Base-by-base conservation (phyloP, 225 moss, liverwort and hornwort genomes). In the Physcomitrellopsis africana region DNA sequence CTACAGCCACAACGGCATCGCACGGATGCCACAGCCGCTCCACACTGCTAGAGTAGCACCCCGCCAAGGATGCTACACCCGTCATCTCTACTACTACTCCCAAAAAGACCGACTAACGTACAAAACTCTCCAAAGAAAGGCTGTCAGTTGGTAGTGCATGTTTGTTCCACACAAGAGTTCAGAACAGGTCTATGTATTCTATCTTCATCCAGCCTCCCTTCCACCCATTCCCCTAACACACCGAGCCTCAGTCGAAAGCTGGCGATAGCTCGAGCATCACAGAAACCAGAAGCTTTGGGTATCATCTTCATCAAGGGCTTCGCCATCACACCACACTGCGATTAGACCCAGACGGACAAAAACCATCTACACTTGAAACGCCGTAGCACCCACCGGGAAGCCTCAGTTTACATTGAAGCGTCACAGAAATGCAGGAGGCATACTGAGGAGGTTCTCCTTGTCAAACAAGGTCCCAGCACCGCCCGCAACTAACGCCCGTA, bases 201-300 rank as follows among this genome's bases (percentile, higher is more conserved):
- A 74, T 68, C 68, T 17, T 68, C 62, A 53, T 68, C 52, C 53
- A 67, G 60, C 67, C 53, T 52, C 8, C 5, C 49, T 49, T 47
- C 46, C 46, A 9, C 49, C 15, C 49, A 49, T 11, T 5, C 11
- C 15, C 4, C 3, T 11, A 2, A 49, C 49, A 49, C 49, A 15
- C 11, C 11, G 71, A 80, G 76, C 83, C 80, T 80, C 79, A 80
- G 83, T 77, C 76, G 80, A 80, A 84, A 84, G 83, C 80, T 84
- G 83, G 80, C 77, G 72, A 63, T 80, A 58, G 52, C 27, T 64
- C 58, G 0, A 3, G 64, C 79, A 79, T 82, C 73, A 86, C 51
- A 27, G 60, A 61, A 11, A 55, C 83, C 82, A 80, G 73, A 77
- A 71, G 73, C 66, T 77, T 70, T 66, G 77, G 77, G 73, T 51